These are phyloP conservation scores for Penicillium verhagenii DNA, from an alignment of 495 filamentous ascomycete genomes.

Conservation along the genomic window DNA sequence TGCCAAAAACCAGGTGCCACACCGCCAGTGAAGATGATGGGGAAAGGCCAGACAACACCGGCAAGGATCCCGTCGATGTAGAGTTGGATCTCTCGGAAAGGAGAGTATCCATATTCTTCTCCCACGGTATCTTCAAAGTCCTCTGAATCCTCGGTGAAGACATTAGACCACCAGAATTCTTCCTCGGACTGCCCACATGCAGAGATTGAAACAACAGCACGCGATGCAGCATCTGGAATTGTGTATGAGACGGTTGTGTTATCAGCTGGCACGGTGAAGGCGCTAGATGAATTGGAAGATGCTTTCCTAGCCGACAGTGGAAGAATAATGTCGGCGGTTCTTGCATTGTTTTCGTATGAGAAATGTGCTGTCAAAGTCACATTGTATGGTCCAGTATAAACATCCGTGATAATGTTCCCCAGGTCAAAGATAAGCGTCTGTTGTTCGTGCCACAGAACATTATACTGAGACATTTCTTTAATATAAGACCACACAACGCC, in stretches of 20 bases:
- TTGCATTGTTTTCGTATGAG: conserved; percentile 41
- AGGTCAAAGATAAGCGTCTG: conserved; percentile 85
- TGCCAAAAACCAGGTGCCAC: conserved; percentile 80
- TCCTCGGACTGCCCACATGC: conserved; percentile 76
- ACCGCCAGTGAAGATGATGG: conserved; percentile 85
- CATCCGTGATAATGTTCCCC: conserved; percentile 70
- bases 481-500: conserved; percentile 76
- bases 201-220: conserved; percentile 72
- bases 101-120: conserved; percentile 66
- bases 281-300: conserved; percentile 54
- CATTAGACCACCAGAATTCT: conserved; percentile 91
- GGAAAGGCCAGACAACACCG: conserved; percentile 83
- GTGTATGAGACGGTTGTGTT: conserved; percentile 55
- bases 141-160: conserved; percentile 59
- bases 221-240: conserved; percentile 61
- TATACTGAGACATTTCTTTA: conserved; percentile 80
- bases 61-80: conserved; percentile 73
- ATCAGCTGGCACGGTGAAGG: conserved; percentile 66
- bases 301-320: conserved; percentile 69
- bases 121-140: conserved; percentile 59
- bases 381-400: conserved; percentile 78
- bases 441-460: conserved; percentile 60
- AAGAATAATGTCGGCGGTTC: conserved; percentile 65
- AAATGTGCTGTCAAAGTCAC: conserved; percentile 79
- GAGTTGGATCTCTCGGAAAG: conserved; percentile 81